Percentiles rank a stretch among this genome's conserved stretches.
phyloP scores from a whole-genome alignment of 1,284 basidiomycete genomes.

The Cutaneotrichosporon dermatis region DNA sequence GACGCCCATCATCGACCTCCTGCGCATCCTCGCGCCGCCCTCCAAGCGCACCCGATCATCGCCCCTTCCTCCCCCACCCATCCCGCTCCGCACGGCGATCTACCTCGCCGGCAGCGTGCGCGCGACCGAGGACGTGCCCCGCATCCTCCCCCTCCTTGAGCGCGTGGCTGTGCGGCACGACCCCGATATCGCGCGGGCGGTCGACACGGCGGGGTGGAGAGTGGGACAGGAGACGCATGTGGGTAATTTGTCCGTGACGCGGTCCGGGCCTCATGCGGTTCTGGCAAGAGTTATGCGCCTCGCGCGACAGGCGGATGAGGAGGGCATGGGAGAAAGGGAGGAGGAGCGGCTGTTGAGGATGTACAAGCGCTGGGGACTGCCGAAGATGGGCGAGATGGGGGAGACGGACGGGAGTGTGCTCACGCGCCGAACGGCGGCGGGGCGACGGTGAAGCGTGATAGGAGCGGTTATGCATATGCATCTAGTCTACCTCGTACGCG shows the following conservation, averaged over 20 bases:
- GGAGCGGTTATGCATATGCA: too few species aligned
- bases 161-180: neutral
- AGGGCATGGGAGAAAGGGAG: neutral
- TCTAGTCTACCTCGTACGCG: too few species aligned
- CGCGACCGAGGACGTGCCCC: constrained; percentile 8
- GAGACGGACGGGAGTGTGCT: neutral
- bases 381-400: neutral
- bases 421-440: neutral
- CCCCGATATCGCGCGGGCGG: neutral
- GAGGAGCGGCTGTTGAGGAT: neutral
- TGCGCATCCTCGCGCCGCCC: neutral
- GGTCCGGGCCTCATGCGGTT: neutral
- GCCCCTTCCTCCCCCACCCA: neutral
- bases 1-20: neutral
- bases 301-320: neutral
- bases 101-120: constrained; percentile 7
- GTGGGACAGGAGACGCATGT: neutral
- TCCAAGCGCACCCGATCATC: neutral
- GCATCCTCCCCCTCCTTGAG: neutral
- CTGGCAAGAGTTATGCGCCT: neutral
- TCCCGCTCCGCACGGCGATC: neutral
- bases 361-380: neutral
- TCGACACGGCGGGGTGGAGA: neutral
- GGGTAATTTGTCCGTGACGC: neutral
- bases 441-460: too few species aligned